Conservation (phyloP, 371 early-diverging fungal species). For the Parasitella parasitica region DNA sequence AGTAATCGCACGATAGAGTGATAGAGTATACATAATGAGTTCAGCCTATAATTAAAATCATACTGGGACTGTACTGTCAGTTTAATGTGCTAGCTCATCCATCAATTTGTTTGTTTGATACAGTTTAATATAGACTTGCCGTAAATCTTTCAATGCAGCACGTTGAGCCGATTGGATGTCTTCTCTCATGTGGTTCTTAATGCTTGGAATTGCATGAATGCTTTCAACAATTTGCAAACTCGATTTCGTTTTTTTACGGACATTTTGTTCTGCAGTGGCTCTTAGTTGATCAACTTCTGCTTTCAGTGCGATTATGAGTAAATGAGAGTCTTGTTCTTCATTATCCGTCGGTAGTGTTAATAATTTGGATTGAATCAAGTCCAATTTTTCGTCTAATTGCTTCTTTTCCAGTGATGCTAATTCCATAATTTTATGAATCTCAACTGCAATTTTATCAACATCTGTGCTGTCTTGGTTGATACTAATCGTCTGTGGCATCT, state of each 20-base stretch:
- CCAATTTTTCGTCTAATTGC: background rate
- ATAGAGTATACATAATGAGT: too few species aligned
- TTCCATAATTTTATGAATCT: slow-evolving; percentile 1
- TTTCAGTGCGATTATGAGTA: slow-evolving; percentile 6
- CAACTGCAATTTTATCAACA: background rate
- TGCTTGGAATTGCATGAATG: background rate
- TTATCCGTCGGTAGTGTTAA: background rate
- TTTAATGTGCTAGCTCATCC: background rate
- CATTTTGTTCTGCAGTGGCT: slow-evolving; percentile 8
- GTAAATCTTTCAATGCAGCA: background rate
- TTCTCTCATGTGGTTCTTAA: background rate
- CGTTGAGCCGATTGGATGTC: slow-evolving; percentile 2
- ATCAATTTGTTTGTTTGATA: slow-evolving; percentile 1
- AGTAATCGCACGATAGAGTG: too few species aligned
- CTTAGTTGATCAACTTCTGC: slow-evolving; percentile 9
- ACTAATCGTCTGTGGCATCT: background rate
- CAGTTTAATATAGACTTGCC: background rate
- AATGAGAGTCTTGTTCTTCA: background rate
- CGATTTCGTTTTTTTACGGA: slow-evolving; percentile 1
- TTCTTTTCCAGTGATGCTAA: background rate
- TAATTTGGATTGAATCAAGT: background rate
- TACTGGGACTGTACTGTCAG: too few species aligned
- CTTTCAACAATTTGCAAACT: background rate
- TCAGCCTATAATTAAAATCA: too few species aligned
- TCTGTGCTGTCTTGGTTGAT: background rate